Conservation (phyloP, 2,329 filamentous ascomycete genomes). For the Simplicillium aogashimaense region DNA sequence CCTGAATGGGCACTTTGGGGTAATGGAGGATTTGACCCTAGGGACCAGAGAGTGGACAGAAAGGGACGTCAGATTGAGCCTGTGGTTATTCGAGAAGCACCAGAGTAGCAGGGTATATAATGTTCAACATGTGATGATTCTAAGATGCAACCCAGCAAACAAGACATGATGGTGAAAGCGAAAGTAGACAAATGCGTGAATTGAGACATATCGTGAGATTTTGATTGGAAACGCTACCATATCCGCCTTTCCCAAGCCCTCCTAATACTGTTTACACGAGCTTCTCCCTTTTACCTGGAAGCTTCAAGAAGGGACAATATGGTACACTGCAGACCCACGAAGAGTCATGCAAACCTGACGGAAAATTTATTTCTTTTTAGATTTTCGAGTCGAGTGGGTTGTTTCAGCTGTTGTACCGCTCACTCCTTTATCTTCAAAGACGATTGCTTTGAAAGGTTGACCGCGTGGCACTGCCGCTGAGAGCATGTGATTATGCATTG, state of each 20-base stretch:
- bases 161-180: background rate
- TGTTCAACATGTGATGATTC: constrained; percentile 5
- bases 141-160: constrained; percentile 7
- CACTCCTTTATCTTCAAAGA: constrained; percentile 1
- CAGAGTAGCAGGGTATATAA: constrained; percentile 7
- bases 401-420: background rate
- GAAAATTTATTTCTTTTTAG: constrained; percentile 3
- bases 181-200: background rate
- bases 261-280: constrained; percentile 30
- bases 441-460: background rate
- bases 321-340: constrained; percentile 22
- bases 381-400: background rate
- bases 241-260: constrained; percentile 19
- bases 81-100: constrained; percentile 20
- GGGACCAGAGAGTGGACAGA: constrained; percentile 76
- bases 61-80: constrained; percentile 62
- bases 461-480: no score
- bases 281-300: constrained; percentile 26
- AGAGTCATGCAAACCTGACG: background rate
- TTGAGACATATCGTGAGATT: constrained; percentile 13
- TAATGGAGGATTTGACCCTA: constrained; percentile 85
- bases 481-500: background rate
- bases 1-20: constrained; percentile 95
- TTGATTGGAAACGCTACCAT: constrained; percentile 17
- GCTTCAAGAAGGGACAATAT: constrained; percentile 27